A percentile compares a stretch with the other conserved stretches of the same genome.
Conservation (phyloP, 2,329 filamentous ascomycete genomes). For the Sporothrix luriei region DNA sequence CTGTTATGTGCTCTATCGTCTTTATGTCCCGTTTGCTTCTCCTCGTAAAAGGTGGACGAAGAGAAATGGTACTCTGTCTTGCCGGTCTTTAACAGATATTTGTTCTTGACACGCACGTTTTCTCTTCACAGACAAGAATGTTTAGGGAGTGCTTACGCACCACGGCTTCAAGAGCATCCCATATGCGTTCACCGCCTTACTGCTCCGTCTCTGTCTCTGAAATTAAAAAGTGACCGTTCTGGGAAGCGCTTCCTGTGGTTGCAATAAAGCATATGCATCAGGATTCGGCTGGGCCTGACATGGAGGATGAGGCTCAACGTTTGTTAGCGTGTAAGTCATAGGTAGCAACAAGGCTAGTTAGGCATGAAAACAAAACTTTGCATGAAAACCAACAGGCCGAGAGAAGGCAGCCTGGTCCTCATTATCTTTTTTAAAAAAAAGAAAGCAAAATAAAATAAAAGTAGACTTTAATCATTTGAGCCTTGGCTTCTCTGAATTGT, state of each 20-base stretch:
- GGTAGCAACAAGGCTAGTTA: slow-evolving; percentile 10
- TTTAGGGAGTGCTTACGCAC: not conserved
- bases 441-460: too few species aligned
- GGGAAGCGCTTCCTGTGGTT: not conserved
- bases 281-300: not conserved
- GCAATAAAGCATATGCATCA: not conserved
- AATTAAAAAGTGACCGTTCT: not conserved
- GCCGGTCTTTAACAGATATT: not conserved
- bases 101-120: not conserved
- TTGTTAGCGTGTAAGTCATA: slow-evolving; percentile 9
- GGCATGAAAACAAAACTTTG: not conserved
- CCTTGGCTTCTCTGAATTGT: too few species aligned
- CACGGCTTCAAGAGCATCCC: not conserved
- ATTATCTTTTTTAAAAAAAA: not conserved
- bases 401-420: not conserved
- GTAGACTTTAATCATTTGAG: too few species aligned
- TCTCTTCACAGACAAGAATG: not conserved
- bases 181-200: not conserved
- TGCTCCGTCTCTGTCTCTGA: not conserved
- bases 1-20: not conserved
- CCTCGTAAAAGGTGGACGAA: not conserved
- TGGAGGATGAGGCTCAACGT: slow-evolving; percentile 4
- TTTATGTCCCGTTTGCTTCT: not conserved
- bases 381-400: not conserved
- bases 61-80: not conserved